These are phyloP conservation scores for Mariannaea elegans DNA, from an alignment of 2,329 filamentous ascomycete genomes.

Conservation along the genomic window DNA sequence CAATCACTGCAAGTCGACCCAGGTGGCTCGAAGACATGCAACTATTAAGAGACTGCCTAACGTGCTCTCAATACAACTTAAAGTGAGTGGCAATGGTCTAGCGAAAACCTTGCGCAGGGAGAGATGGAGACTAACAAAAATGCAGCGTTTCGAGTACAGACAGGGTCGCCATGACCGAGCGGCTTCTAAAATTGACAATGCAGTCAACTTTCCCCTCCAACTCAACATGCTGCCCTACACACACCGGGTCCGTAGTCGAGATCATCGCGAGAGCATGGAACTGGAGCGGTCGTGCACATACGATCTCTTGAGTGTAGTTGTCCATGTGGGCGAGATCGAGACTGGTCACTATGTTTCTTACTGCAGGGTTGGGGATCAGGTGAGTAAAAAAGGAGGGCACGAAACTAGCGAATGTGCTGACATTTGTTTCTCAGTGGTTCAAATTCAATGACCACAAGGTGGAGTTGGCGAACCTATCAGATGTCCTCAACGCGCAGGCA, in stretches of 20 bases:
- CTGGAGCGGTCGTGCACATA: slow-evolving; percentile 77
- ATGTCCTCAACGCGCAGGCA: slow-evolving; percentile 86
- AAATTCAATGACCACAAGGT: slow-evolving; percentile 96
- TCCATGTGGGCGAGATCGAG: slow-evolving; percentile 92
- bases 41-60: slow-evolving; percentile 87
- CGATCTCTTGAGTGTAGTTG: slow-evolving; percentile 87
- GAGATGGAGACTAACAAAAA: slow-evolving; percentile 11
- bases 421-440: slow-evolving; percentile 74
- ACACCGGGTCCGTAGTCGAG: slow-evolving; percentile 65
- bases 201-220: slow-evolving; percentile 84
- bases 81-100: slow-evolving; percentile 62
- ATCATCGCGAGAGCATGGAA: slow-evolving; percentile 63
- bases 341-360: slow-evolving; percentile 95
- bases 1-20: slow-evolving; percentile 77
- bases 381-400: slow-evolving; percentile 28
- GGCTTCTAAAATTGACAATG: slow-evolving; percentile 87
- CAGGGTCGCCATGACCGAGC: slow-evolving; percentile 70
- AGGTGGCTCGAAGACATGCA: slow-evolving; percentile 84
- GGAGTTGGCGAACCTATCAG: slow-evolving; percentile 81
- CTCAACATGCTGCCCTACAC: slow-evolving; percentile 94
- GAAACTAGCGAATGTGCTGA: slow-evolving; percentile 13
- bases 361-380: slow-evolving; percentile 79
- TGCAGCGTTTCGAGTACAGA: slow-evolving; percentile 76
- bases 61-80: slow-evolving; percentile 90
- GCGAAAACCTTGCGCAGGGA: too few relatives aligned